These are phyloP conservation scores for Trichoderma harzianum DNA, from an alignment of 2,329 filamentous ascomycete species.

Conservation along the genomic window DNA sequence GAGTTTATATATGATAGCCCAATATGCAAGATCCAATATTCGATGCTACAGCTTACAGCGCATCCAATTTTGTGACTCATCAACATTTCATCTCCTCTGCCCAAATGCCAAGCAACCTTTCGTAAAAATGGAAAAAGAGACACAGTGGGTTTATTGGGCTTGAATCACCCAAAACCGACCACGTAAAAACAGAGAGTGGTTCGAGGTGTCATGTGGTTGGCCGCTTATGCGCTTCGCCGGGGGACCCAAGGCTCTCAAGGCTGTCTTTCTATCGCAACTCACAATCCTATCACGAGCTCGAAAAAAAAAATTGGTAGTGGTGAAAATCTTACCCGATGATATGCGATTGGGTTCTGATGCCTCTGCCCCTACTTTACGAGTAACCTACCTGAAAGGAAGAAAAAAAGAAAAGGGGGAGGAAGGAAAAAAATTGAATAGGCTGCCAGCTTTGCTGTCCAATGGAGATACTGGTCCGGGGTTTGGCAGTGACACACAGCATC, in stretches of 20 bases:
- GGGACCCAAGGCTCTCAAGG: background rate
- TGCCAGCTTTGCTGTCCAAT: background rate
- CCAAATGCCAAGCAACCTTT: background rate
- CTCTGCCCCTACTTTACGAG: background rate
- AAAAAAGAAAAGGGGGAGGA: background rate
- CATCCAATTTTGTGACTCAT: background rate
- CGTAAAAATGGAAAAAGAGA: background rate
- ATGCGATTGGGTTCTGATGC: constrained; percentile 4
- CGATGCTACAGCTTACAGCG: background rate
- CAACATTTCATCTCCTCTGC: background rate
- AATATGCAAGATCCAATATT: background rate
- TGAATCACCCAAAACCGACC: background rate
- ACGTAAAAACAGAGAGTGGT: background rate
- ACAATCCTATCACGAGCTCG: background rate
- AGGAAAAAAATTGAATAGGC: background rate
- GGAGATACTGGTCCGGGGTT: background rate
- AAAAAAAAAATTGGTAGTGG: background rate
- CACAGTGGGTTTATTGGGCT: background rate
- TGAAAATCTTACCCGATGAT: background rate
- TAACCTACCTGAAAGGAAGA: background rate
- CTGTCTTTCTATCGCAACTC: background rate
- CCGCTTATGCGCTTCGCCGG: constrained; percentile 6
- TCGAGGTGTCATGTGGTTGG: constrained; percentile 5
- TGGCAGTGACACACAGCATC: background rate
- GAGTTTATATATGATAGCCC: background rate